phyloP scores from a whole-genome alignment of 2,329 filamentous ascomycete genomes.

The Phaeoacremonium minimum region DNA sequence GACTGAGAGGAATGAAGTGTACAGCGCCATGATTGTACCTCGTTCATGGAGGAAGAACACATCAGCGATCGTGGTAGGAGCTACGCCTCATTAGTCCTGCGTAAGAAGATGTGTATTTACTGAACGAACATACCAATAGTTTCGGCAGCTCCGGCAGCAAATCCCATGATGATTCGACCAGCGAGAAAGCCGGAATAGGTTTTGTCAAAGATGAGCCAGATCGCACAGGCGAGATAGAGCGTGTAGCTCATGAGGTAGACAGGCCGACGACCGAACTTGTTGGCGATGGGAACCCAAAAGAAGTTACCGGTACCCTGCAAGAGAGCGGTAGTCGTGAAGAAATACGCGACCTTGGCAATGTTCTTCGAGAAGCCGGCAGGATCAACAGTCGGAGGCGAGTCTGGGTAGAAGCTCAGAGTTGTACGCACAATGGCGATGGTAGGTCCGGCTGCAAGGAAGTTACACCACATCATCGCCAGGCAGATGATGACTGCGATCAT shows the following conservation, averaged over 20 bases:
- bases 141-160: slow-evolving; percentile 49
- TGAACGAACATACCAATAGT: slow-evolving; percentile 28
- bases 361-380: slow-evolving; percentile 19
- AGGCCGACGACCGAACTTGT: slow-evolving; percentile 38
- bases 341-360: slow-evolving; percentile 42
- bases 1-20: slow-evolving; percentile 33
- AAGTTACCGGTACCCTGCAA: slow-evolving; percentile 43
- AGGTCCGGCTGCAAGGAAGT: slow-evolving; percentile 52
- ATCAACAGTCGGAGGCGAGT: slow-evolving; percentile 18
- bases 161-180: slow-evolving; percentile 46
- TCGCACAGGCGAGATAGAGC: slow-evolving; percentile 32
- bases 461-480: slow-evolving; percentile 50
- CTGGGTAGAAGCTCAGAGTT: slow-evolving; percentile 40
- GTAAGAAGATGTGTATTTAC: neutral
- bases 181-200: slow-evolving; percentile 35
- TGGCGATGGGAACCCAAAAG: slow-evolving; percentile 39
- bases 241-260: slow-evolving; percentile 37
- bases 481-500: slow-evolving; percentile 47
- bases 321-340: slow-evolving; percentile 47
- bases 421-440: slow-evolving; percentile 44
- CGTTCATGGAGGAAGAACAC: slow-evolving; percentile 55
- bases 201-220: slow-evolving; percentile 38
- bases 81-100: slow-evolving; percentile 20
- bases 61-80: slow-evolving; percentile 48
- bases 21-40: slow-evolving; percentile 43